Conservation (phyloP, 2,329 filamentous ascomycete genomes). For the Diaporthe sp. region DNA sequence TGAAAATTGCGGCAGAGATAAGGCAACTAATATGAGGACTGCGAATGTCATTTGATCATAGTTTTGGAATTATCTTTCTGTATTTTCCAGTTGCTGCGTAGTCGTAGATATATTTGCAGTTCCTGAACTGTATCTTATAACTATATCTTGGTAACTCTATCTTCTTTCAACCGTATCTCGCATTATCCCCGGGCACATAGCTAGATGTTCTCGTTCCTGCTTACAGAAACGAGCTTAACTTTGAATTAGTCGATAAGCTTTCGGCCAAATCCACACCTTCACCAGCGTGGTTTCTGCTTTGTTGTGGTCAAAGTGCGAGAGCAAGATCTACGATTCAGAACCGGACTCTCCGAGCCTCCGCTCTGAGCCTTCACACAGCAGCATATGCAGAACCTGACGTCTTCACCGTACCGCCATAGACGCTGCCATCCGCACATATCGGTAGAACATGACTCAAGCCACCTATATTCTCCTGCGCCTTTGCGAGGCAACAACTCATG, state of each 20-base stretch:
- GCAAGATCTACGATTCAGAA: background rate
- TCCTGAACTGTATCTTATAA: background rate
- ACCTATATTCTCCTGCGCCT: background rate
- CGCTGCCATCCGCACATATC: background rate
- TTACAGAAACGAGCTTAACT: background rate
- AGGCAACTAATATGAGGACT: too few relatives aligned
- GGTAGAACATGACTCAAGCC: background rate
- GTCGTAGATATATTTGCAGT: background rate
- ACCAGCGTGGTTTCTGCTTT: background rate
- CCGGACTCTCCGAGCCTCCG: background rate
- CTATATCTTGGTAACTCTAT: slow-evolving; percentile 1
- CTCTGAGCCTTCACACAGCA: too few relatives aligned
- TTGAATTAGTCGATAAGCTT: slow-evolving; percentile 19
- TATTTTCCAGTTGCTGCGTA: background rate
- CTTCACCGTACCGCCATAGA: background rate
- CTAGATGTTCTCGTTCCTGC: background rate
- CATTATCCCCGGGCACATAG: background rate
- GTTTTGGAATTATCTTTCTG: too few relatives aligned
- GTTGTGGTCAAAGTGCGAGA: background rate
- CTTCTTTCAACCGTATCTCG: slow-evolving; percentile 1
- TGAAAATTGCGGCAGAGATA: background rate
- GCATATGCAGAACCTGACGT: background rate
- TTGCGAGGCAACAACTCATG: background rate
- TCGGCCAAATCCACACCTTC: background rate
- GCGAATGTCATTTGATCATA: background rate